Conservation (phyloP, 148 eudicot species). For the Oxyria digyna region DNA sequence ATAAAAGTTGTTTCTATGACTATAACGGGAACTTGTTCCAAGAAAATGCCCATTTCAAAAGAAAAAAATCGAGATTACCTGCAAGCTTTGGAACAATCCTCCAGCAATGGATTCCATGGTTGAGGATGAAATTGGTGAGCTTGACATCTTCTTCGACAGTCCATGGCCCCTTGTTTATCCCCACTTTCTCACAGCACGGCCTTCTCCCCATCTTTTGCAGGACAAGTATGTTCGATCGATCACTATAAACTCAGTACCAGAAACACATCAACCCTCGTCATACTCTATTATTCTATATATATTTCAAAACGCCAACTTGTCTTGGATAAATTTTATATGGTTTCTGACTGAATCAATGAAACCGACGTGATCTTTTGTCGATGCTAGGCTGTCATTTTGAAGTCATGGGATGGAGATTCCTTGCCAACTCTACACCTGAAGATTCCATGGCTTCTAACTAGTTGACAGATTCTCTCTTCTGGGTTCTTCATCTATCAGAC, state of each 20-base stretch:
- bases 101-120: constrained; percentile 64
- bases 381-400: not conserved
- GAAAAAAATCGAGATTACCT: too few relatives aligned
- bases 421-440: not conserved
- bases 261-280: too few relatives aligned
- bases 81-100: constrained; percentile 60
- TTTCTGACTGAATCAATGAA: not conserved
- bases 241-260: not conserved
- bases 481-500: not conserved
- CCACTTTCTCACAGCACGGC: constrained; percentile 62
- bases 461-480: not conserved
- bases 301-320: not conserved
- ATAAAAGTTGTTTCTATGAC: too few relatives aligned
- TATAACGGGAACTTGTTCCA: too few relatives aligned
- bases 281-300: not conserved
- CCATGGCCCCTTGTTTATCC: constrained; percentile 77
- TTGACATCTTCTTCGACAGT: constrained; percentile 59
- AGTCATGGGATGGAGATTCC: not conserved
- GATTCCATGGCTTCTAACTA: not conserved
- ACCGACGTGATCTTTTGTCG: not conserved
- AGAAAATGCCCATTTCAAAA: too few relatives aligned
- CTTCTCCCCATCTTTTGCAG: constrained; percentile 70
- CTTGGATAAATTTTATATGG: not conserved
- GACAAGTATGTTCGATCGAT: too few relatives aligned
- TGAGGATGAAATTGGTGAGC: constrained; percentile 46